phyloP scores from a whole-genome alignment of 1,139 yeast species.

The Geotrichum aggregatum region DNA sequence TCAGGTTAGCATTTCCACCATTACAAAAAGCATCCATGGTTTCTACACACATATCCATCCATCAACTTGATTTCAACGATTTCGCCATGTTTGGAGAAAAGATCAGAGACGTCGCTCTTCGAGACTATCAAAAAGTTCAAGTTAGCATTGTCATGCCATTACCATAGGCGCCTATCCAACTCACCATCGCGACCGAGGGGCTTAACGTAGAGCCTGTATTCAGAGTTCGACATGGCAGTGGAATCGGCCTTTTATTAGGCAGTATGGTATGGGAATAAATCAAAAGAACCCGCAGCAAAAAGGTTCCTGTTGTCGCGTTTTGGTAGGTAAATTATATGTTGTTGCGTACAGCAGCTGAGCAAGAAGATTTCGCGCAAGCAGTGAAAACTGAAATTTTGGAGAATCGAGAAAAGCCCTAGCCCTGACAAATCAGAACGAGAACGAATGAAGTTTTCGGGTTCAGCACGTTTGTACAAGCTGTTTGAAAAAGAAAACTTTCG shows the following conservation, averaged over 20 bases:
- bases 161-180: conserved; percentile 10
- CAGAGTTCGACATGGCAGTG: conserved; percentile 24
- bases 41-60: conserved; percentile 57
- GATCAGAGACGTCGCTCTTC: conserved; percentile 63
- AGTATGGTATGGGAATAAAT: background rate
- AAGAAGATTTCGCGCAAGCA: background rate
- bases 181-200: conserved; percentile 26
- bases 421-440: background rate
- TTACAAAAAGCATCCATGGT: background rate
- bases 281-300: background rate
- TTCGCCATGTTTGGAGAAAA: conserved; percentile 62
- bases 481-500: too few species aligned
- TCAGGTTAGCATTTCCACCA: background rate
- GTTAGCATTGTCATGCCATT: background rate
- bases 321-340: too few species aligned
- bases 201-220: conserved; percentile 25
- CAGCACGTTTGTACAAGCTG: background rate
- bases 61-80: conserved; percentile 64
- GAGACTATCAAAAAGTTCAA: conserved; percentile 38
- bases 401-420: conserved; percentile 1
- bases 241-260: background rate
- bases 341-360: background rate
- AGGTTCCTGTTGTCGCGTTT: background rate
- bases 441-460: background rate
- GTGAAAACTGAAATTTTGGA: background rate